Conservation (phyloP, 768 basidiomycete species). For the Termitomyces sp. region DNA sequence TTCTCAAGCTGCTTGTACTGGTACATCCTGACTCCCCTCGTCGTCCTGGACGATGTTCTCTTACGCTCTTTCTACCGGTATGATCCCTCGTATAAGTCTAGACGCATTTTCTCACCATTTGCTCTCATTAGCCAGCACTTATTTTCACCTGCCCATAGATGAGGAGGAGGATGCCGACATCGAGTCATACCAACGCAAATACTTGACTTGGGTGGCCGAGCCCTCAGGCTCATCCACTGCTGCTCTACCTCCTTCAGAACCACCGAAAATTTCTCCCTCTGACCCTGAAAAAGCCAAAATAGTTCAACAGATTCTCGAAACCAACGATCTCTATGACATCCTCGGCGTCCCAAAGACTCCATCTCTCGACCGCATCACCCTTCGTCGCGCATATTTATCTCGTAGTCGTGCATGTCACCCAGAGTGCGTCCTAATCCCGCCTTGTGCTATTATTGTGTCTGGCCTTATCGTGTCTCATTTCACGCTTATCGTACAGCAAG, state of each 20-base stretch:
- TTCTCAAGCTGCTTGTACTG: conserved; percentile 2
- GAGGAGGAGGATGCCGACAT: conserved; percentile 47
- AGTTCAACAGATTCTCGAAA: conserved; percentile 49
- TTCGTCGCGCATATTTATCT: conserved; percentile 71
- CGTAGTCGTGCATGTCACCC: conserved; percentile 79
- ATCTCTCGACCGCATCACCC: conserved; percentile 49
- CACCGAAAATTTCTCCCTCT: not conserved
- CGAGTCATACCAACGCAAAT: conserved; percentile 38
- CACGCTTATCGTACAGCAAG: conserved; percentile 45
- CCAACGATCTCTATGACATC: conserved; percentile 67
- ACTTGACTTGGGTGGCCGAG: conserved; percentile 42
- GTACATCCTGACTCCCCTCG: not conserved
- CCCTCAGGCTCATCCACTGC: conserved; percentile 23
- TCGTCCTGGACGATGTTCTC: conserved; percentile 31
- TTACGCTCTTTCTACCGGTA: conserved; percentile 40
- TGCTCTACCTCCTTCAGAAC: conserved; percentile 2
- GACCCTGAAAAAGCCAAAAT: conserved; percentile 17
- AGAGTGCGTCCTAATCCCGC: conserved; percentile 52
- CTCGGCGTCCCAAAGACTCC: conserved; percentile 54
- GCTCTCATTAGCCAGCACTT: conserved; percentile 42
- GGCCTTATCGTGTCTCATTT: conserved; percentile 8
- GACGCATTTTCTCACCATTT: conserved; percentile 1
- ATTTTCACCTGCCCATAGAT: conserved; percentile 60
- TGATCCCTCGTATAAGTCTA: not conserved
- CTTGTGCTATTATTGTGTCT: not conserved